Evolutionary conservation across 163 green algal species (phyloP), one percentile per base, ranked within the genome.

Genomic region (Chlamydomonas reinhardtii): DNA sequence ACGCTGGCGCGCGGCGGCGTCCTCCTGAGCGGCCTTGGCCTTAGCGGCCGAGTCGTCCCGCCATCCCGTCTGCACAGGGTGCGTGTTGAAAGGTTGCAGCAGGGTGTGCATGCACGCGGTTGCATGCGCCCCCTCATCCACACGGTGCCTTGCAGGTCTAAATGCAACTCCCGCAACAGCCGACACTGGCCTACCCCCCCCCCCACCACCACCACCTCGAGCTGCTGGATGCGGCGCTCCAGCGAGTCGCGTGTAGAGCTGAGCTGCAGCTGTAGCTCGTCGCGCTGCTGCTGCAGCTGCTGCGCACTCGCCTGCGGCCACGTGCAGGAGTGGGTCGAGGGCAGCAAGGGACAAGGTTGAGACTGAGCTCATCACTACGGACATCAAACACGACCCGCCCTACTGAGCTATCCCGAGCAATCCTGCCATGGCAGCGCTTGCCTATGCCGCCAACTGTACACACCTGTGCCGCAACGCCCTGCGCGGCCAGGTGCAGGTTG

Each of bases 401-500:
- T n/a, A n/a, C n/a, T n/a, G n/a, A n/a, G n/a, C n/a, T n/a, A n/a
- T n/a, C n/a, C n/a, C n/a, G n/a, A n/a, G n/a, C n/a, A n/a, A n/a
- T 48, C 5, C 39, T 48, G 39, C 39, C 39, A 5, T 5, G 39
- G 8, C 39, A 48, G 5, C 39, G 39, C 8, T 48, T 48, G 39
- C 39, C 24, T 27, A 0, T 43, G 15, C 22, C 35, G 43, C 16
- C 8, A 1, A 2, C 14, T 9, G 39, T 6, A 27, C 76, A 0
- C 64, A 87, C 82, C 82, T 87, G 72, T 4, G 56, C 39, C n/a
- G 82, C 82, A n/a, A 75, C 82, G n/a, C 61, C 27, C 72, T 75
- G 72, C 56, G 83, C 73, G 25, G 59, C 79, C 32, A 86, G 61
- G 85, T 86, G 72, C 72, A 89, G 69, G 31, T 70, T 48, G 64